Percentiles rank a stretch among this genome's conserved stretches.
Conservation (phyloP, 495 filamentous ascomycete species). For the Lasiosphaeria ovina region DNA sequence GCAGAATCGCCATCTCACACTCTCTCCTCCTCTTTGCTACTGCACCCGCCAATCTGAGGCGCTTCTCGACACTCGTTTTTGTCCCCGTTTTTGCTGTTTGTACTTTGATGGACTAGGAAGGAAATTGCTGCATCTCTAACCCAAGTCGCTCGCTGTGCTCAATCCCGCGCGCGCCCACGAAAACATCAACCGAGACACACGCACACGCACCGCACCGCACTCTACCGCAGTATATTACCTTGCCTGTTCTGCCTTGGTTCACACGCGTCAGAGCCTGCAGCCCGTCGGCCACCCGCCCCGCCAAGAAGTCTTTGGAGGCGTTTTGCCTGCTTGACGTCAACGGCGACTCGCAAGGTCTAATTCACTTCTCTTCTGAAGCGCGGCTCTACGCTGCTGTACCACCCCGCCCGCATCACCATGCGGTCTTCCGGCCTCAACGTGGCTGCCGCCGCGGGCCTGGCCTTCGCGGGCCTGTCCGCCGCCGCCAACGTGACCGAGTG, state of each 20-base stretch:
- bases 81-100: not conserved
- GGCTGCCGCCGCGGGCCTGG: slow-evolving; percentile 22
- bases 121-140: slow-evolving; percentile 17
- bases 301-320: too few relatives aligned
- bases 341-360: too few relatives aligned
- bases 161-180: not conserved
- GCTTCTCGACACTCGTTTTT: slow-evolving; percentile 12
- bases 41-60: slow-evolving; percentile 2
- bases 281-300: too few relatives aligned
- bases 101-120: not conserved
- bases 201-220: too few relatives aligned
- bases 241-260: too few relatives aligned
- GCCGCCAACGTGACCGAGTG: slow-evolving; percentile 45
- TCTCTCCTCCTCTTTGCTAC: not conserved
- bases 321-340: too few relatives aligned
- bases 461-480: slow-evolving; percentile 24
- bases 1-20: not conserved
- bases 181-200: not conserved
- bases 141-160: slow-evolving; percentile 28
- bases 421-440: slow-evolving; percentile 21
- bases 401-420: slow-evolving; percentile 14
- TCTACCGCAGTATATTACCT: too few relatives aligned
- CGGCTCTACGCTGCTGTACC: not conserved
- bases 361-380: too few relatives aligned
- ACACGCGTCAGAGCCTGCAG: too few relatives aligned